Percentiles rank a stretch among this genome's conserved stretches.
Evolutionary conservation across 176 grass and related monocot species (phyloP).

Genomic region (Poa pratensis): DNA sequence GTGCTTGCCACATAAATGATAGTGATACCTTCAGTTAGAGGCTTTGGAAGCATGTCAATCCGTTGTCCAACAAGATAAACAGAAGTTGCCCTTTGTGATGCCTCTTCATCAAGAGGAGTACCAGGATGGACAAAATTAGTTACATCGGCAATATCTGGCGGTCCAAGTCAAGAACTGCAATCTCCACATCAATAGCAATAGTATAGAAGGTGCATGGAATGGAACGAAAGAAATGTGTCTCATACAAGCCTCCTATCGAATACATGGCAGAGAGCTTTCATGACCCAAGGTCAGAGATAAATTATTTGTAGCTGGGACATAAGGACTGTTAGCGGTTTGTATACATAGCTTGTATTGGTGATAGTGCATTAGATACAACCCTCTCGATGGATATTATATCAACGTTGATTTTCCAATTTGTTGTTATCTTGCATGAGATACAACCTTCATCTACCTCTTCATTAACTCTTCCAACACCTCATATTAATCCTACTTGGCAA

Average conservation of each 20-base stretch:
- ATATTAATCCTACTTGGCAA: neutral
- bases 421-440: conserved; percentile 12
- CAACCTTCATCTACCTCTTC: conserved; percentile 9
- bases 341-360: neutral
- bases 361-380: neutral
- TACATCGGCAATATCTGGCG: conserved; percentile 96
- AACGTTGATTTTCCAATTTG: neutral
- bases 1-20: conserved; percentile 11
- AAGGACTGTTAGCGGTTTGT: conserved; percentile 33
- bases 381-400: neutral
- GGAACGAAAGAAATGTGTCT: conserved; percentile 8
- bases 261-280: neutral
- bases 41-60: conserved; percentile 99
- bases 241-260: neutral
- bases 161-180: conserved; percentile 51
- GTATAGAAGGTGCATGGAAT: conserved; percentile 9
- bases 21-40: conserved; percentile 90
- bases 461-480: neutral
- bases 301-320: neutral
- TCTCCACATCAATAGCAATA: conserved; percentile 27
- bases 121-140: conserved; percentile 95
- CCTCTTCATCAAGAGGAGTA: conserved; percentile 95
- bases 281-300: neutral
- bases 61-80: conserved; percentile 99
- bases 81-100: conserved; percentile 86